A percentile compares a stretch with the other conserved stretches of the same genome.
These are phyloP conservation scores for Boletus subcaerulescens DNA, from an alignment of 768 basidiomycete species.

Conservation along the genomic window DNA sequence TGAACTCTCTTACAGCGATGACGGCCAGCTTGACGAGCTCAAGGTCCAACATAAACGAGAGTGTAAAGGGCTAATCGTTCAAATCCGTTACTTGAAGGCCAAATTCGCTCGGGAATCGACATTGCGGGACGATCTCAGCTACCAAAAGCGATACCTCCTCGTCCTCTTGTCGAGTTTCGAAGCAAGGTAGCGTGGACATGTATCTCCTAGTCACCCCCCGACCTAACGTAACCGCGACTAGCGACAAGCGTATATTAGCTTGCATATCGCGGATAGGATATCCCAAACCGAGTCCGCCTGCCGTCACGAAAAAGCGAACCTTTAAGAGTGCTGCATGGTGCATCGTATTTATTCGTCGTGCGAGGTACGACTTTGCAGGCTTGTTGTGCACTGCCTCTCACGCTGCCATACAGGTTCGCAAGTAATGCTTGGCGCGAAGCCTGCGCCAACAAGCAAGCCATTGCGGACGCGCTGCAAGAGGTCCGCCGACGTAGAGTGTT, in stretches of 20 bases:
- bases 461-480: conserved; percentile 67
- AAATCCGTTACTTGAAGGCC: conserved; percentile 89
- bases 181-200: conserved; percentile 49
- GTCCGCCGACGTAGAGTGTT: conserved; percentile 53
- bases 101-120: conserved; percentile 84
- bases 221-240: conserved; percentile 25
- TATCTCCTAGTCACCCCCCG: background rate
- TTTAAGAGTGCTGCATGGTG: conserved; percentile 56
- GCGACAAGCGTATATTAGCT: conserved; percentile 69
- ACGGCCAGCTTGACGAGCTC: conserved; percentile 49
- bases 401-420: conserved; percentile 44
- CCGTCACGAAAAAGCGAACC: conserved; percentile 42
- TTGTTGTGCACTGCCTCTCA: conserved; percentile 6
- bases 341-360: conserved; percentile 62
- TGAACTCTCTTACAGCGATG: conserved; percentile 40
- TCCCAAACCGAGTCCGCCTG: conserved; percentile 41
- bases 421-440: conserved; percentile 66
- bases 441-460: conserved; percentile 54
- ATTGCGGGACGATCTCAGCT: conserved; percentile 70
- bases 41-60: conserved; percentile 76
- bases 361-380: conserved; percentile 46
- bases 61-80: conserved; percentile 86
- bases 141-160: conserved; percentile 89
- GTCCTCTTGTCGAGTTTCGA: conserved; percentile 68
- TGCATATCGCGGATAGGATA: conserved; percentile 77